Evolutionary conservation across 148 eudicot species (phyloP).

Genomic region (Chenopodium suecicum): DNA sequence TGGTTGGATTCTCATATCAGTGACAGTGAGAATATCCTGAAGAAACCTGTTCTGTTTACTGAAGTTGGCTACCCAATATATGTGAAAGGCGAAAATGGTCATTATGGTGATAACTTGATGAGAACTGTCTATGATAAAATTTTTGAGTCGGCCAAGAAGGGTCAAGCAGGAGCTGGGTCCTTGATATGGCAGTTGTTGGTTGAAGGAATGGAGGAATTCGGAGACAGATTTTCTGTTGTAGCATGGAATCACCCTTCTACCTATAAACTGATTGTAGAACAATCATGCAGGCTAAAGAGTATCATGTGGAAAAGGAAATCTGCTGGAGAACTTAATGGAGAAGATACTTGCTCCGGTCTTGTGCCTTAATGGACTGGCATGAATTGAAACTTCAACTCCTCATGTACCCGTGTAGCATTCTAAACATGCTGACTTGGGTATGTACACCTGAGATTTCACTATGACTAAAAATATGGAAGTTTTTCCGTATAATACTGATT

Average conservation of each 20-base stretch:
- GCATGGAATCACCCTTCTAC: constrained; percentile 48
- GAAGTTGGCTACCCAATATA: constrained; percentile 48
- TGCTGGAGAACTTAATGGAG: constrained; percentile 10
- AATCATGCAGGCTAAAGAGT: constrained; percentile 45
- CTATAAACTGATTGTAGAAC: constrained; percentile 40
- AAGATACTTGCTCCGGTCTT: constrained; percentile 35
- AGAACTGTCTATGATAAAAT: constrained; percentile 40
- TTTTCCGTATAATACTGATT: neutral
- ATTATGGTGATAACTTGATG: constrained; percentile 35
- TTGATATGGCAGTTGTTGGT: constrained; percentile 57
- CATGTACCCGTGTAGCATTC: neutral
- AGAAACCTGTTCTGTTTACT: constrained; percentile 56
- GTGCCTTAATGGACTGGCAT: constrained; percentile 18
- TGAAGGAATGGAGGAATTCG: constrained; percentile 43
- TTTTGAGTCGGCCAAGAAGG: constrained; percentile 46
- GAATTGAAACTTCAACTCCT: too few species aligned
- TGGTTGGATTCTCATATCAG: constrained; percentile 54
- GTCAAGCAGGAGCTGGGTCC: constrained; percentile 47
- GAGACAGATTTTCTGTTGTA: constrained; percentile 44
- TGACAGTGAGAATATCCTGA: constrained; percentile 37
- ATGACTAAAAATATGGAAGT: neutral
- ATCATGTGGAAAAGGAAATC: constrained; percentile 20
- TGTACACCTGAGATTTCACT: neutral
- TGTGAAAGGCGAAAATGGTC: constrained; percentile 21
- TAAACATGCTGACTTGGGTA: neutral